phyloP scores from a whole-genome alignment of 2,329 filamentous ascomycete species.

The Fusarium subglutinans region DNA sequence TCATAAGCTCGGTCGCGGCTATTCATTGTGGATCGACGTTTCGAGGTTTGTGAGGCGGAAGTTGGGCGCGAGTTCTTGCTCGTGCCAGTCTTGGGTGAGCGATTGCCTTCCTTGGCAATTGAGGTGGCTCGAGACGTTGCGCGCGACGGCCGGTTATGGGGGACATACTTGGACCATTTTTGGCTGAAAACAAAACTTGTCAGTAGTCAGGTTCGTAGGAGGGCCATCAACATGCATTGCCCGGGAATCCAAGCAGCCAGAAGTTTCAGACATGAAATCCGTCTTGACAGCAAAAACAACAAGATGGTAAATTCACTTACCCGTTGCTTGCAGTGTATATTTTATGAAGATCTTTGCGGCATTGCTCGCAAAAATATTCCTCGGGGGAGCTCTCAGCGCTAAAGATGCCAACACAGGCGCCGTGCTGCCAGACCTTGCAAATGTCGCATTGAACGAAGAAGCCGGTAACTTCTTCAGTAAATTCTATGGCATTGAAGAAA shows the following conservation, averaged over 20 bases:
- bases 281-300: not conserved
- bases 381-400: slow-evolving; percentile 93
- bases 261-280: not conserved
- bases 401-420: slow-evolving; percentile 96
- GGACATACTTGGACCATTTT: slow-evolving; percentile 73
- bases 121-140: slow-evolving; percentile 71
- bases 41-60: slow-evolving; percentile 64
- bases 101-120: slow-evolving; percentile 60
- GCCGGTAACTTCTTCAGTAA: slow-evolving; percentile 87
- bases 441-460: slow-evolving; percentile 98
- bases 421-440: slow-evolving; percentile 99
- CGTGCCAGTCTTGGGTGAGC: slow-evolving; percentile 69
- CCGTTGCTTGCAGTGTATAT: slow-evolving; percentile 83
- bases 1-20: slow-evolving; percentile 95
- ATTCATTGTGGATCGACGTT: slow-evolving; percentile 96
- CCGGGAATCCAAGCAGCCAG: not conserved
- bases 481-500: slow-evolving; percentile 66
- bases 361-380: slow-evolving; percentile 98
- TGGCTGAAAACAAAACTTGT: slow-evolving; percentile 57
- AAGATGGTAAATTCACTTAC: slow-evolving; percentile 64
- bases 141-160: slow-evolving; percentile 65
- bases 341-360: slow-evolving; percentile 89
- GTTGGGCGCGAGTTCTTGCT: slow-evolving; percentile 66
- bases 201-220: slow-evolving; percentile 43
- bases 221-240: not conserved